Base-by-base conservation (phyloP, 2,329 filamentous ascomycete species). In the Trichoderma citrinoviride region DNA sequence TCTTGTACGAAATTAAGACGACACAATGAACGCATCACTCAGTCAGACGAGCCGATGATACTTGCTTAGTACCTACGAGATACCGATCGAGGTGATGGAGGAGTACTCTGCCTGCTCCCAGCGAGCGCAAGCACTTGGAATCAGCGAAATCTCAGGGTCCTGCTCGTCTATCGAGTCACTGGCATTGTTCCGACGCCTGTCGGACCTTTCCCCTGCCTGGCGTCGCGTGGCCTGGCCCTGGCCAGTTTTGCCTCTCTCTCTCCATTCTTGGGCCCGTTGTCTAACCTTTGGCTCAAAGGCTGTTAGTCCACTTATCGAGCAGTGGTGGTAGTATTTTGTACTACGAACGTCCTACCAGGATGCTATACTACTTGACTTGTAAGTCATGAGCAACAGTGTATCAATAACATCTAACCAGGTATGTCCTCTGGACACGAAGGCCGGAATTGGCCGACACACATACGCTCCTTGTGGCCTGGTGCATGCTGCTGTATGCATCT, bases 131-230 rank as follows among this genome's bases (percentile, higher is more conserved):
- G 33, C 33, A 14, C 33, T 37, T 37, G 33, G 4, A 4, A 10
- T 10, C 14, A 14, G 46, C 44, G 57, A 21, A 61, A 61, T 61
- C 57, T 61, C 44, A 50, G 57, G 57, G 57, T 43, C 57, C 46
- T 40, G 21, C 57, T 61, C 57, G 57, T 61, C 57, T 61, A 61
- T 61, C 57, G 46, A 52, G 57, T 43, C 46, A 44, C 33, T 61
- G n/a, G 23, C 57, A 43, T 61, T 61, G 33, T 61, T 52, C 57
- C 52, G 52, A 56, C 41, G 61, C 43, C 46, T 56, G 52, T 56
- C 61, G 56, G 52, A 52, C 61, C 41, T 49, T 56, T 56, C 50
- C 61, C 61, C 44, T 61, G 57, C 57, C 25, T 52, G 47, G 3
- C 37, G 37, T 61, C 47, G 57, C 57, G 46, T 61, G 46, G 57